These are phyloP conservation scores for Haplosporangium sp. DNA, from an alignment of 371 early-diverging fungal genomes.

Conservation along the genomic window DNA sequence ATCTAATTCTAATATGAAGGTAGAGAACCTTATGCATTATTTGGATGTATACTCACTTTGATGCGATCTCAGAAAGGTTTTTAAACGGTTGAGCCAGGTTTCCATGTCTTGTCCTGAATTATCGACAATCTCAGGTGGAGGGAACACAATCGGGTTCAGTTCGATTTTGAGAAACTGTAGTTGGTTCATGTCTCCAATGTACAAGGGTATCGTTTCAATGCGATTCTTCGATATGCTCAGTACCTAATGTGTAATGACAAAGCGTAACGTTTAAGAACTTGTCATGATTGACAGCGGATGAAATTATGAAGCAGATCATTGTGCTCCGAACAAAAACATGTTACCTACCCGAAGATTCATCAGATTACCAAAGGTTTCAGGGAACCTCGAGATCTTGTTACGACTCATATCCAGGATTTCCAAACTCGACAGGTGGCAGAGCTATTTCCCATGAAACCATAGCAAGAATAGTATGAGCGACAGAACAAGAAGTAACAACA, in stretches of 20 bases:
- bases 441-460: constrained; percentile 9
- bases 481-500: background rate
- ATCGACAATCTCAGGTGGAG: constrained; percentile 39
- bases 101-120: constrained; percentile 32
- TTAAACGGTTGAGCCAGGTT: constrained; percentile 34
- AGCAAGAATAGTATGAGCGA: background rate
- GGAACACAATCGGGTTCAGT: constrained; percentile 44
- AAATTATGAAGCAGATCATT: background rate
- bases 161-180: constrained; percentile 52
- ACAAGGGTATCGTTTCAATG: constrained; percentile 41
- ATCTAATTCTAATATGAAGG: too few species aligned
- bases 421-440: constrained; percentile 41
- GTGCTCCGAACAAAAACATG: too few species aligned
- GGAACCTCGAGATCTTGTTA: constrained; percentile 50
- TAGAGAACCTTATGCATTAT: background rate
- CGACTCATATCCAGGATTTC: constrained; percentile 54
- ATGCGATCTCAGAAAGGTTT: constrained; percentile 27
- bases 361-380: constrained; percentile 40
- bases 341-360: constrained; percentile 46
- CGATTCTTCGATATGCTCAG: constrained; percentile 49
- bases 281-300: background rate
- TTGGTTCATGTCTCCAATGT: constrained; percentile 44
- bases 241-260: constrained; percentile 21
- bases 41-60: constrained; percentile 11
- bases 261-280: background rate